These are phyloP conservation scores for Colletotrichum orchidophilum DNA, from an alignment of 2,329 filamentous ascomycete species.

Conservation along the genomic window DNA sequence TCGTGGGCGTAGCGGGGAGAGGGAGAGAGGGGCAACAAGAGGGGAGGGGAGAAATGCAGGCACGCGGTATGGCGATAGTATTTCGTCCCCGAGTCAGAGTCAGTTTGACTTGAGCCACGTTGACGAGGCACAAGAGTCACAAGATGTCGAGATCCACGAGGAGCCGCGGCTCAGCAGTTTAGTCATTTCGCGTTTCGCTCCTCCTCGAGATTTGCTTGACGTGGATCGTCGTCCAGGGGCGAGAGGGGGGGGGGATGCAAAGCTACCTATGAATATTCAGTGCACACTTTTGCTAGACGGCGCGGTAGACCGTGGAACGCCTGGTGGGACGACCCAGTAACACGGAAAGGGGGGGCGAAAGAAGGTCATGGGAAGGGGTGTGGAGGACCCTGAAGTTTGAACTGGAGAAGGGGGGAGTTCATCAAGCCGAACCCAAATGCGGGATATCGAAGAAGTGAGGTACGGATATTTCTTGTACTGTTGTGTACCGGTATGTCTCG, in stretches of 20 bases:
- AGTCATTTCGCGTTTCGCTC: too few relatives aligned
- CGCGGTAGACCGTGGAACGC: background rate
- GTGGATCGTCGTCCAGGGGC: too few relatives aligned
- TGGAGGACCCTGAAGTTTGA: background rate
- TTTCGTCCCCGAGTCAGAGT: background rate
- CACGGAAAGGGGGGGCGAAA: background rate
- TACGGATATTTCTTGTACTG: too few relatives aligned
- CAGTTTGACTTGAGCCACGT: background rate
- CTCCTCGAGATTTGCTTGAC: too few relatives aligned
- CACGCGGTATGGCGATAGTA: background rate
- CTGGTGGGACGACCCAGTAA: slow-evolving; percentile 2
- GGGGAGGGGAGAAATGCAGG: background rate
- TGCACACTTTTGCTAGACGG: background rate
- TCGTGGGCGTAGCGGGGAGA: background rate
- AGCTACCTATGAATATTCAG: too few relatives aligned
- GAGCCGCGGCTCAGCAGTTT: background rate
- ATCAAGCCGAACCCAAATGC: slow-evolving; percentile 1
- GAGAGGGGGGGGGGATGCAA: too few relatives aligned
- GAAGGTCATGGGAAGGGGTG: background rate
- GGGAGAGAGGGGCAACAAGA: background rate
- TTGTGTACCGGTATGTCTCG: background rate
- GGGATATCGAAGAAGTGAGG: background rate
- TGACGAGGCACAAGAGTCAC: background rate
- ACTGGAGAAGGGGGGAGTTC: background rate
- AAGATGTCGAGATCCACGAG: background rate